phyloP scores from a whole-genome alignment of 257 asterid species.

The Solanum tacnaense region DNA sequence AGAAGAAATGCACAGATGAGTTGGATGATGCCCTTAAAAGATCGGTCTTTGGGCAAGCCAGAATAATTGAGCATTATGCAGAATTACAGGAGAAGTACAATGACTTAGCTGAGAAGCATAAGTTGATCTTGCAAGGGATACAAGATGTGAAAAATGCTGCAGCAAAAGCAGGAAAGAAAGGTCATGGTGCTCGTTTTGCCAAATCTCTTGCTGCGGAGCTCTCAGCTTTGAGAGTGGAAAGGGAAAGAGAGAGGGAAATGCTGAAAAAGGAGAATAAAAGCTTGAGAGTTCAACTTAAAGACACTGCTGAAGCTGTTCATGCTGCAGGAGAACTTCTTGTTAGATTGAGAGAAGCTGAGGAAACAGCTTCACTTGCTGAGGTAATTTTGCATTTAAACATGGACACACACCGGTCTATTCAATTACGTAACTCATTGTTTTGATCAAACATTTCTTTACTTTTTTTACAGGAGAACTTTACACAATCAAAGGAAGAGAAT shows the following conservation, averaged over 20 bases:
- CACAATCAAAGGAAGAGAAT: conserved; percentile 56
- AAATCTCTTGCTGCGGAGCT: conserved; percentile 91
- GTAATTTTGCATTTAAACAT: conserved; percentile 10
- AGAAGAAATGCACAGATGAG: conserved; percentile 74
- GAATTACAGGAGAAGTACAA: conserved; percentile 87
- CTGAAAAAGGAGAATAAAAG: conserved; percentile 71
- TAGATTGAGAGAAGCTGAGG: conserved; percentile 88
- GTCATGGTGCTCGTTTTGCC: conserved; percentile 69
- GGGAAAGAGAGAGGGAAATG: conserved; percentile 67
- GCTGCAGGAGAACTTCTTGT: conserved; percentile 96
- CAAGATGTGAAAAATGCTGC: conserved; percentile 88
- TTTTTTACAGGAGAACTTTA: conserved; percentile 43
- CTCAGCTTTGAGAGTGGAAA: conserved; percentile 72
- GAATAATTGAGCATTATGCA: conserved; percentile 86
- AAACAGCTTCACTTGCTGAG: conserved; percentile 74
- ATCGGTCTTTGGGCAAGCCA: conserved; percentile 67
- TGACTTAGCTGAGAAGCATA: conserved; percentile 52
- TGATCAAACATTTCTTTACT: background rate
- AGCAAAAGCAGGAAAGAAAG: conserved; percentile 80
- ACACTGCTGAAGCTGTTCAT: conserved; percentile 96
- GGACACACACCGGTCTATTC: too few relatives aligned
- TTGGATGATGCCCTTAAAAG: conserved; percentile 77
- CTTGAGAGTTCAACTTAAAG: conserved; percentile 68
- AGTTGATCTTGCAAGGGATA: conserved; percentile 64
- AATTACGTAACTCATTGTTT: background rate